phyloP scores from a whole-genome alignment of 1,284 basidiomycete genomes.

The Trichosporon sp. region DNA sequence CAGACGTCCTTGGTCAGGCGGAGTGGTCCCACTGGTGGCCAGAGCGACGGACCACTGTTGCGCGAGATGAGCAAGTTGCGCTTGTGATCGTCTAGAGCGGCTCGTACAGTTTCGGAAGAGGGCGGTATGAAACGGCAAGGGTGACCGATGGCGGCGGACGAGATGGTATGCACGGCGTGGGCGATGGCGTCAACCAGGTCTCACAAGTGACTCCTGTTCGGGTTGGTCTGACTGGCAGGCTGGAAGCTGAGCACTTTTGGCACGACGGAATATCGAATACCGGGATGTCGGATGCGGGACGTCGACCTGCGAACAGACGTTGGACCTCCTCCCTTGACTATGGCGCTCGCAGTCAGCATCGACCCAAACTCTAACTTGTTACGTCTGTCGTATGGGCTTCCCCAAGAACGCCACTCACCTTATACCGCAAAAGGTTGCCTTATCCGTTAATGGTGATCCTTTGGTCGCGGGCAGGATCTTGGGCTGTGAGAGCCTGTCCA shows the following conservation, averaged over 20 bases:
- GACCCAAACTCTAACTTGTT: background rate
- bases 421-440: background rate
- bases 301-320: background rate
- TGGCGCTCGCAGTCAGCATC: slow-evolving; percentile 1
- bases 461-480: background rate
- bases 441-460: background rate
- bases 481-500: background rate
- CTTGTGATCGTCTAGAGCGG: background rate
- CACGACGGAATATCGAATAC: background rate
- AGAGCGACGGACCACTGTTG: background rate
- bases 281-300: background rate
- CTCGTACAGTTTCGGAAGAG: background rate
- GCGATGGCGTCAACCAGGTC: background rate
- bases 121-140: background rate
- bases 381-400: background rate
- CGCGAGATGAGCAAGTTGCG: background rate
- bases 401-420: background rate
- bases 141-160: background rate
- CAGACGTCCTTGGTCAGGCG: background rate
- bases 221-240: background rate
- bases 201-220: background rate
- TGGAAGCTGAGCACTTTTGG: background rate
- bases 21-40: background rate
- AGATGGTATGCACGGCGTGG: background rate
- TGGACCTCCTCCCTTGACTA: background rate